Conservation (phyloP, 1,139 yeast genomes). For the Candida sp. region DNA sequence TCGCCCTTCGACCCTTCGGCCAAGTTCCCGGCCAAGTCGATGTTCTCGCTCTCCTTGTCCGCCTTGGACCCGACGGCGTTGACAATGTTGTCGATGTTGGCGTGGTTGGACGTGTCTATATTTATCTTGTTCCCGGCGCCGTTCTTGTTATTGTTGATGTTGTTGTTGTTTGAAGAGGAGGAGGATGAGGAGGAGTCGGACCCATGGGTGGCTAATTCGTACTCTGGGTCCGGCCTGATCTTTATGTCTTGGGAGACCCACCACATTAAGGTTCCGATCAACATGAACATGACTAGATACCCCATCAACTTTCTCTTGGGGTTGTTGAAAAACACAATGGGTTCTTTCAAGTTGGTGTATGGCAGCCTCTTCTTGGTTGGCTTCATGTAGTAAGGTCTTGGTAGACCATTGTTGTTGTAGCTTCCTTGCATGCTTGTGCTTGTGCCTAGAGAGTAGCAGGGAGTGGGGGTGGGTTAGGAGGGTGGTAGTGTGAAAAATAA, state of each 20-base stretch:
- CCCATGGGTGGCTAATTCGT: slow-evolving; percentile 30
- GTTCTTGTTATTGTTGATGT: not conserved
- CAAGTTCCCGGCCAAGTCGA: slow-evolving; percentile 45
- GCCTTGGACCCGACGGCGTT: slow-evolving; percentile 17
- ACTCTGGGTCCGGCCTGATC: slow-evolving; percentile 29
- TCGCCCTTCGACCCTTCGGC: slow-evolving; percentile 49
- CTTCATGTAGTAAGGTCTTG: slow-evolving; percentile 55
- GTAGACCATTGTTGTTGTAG: slow-evolving; percentile 47
- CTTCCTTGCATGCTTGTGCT: slow-evolving; percentile 44
- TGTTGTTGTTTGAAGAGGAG: no score
- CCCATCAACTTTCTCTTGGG: slow-evolving; percentile 45
- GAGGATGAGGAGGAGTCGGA: not conserved
- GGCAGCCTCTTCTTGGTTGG: slow-evolving; percentile 41
- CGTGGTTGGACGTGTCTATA: slow-evolving; percentile 8
- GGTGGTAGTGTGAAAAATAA: not conserved
- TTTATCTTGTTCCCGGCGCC: not conserved
- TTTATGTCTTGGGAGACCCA: slow-evolving; percentile 43
- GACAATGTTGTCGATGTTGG: slow-evolving; percentile 15
- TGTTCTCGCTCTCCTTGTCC: slow-evolving; percentile 16
- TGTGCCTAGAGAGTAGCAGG: no score
- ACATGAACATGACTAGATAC: slow-evolving; percentile 36
- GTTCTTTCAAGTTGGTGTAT: slow-evolving; percentile 33
- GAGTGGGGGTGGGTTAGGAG: not conserved
- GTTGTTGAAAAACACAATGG: slow-evolving; percentile 36
- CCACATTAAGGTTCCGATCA: slow-evolving; percentile 41